Evolutionary conservation across 1,284 basidiomycete species (phyloP).

Genomic region (Coniophora puteana): DNA sequence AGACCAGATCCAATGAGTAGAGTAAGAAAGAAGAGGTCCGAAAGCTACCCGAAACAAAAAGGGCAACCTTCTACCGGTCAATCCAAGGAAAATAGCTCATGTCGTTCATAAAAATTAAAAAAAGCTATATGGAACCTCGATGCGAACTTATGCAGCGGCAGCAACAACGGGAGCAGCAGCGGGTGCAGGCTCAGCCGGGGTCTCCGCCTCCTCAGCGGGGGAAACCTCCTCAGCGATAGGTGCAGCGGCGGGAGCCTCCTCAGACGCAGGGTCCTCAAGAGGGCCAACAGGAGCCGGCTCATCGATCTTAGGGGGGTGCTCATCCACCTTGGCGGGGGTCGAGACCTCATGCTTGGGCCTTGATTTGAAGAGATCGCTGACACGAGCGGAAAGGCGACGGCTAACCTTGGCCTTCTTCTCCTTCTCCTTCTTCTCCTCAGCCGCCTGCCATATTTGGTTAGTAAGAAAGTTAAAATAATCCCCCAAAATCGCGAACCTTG

Average conservation of each 20-base stretch:
- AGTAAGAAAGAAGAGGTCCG: constrained; percentile 38
- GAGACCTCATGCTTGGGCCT: constrained; percentile 68
- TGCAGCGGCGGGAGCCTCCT: constrained; percentile 35
- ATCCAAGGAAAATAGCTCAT: constrained; percentile 45
- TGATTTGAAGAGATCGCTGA: constrained; percentile 76
- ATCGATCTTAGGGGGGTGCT: constrained; percentile 76
- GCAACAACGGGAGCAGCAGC: constrained; percentile 46
- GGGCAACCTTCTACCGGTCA: constrained; percentile 28
- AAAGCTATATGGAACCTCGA: constrained; percentile 16
- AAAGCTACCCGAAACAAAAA: constrained; percentile 31
- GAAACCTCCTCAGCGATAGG: constrained; percentile 35
- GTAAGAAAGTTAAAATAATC: constrained; percentile 1
- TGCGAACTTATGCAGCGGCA: constrained; percentile 57
- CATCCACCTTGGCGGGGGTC: constrained; percentile 79
- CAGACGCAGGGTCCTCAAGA: constrained; percentile 63
- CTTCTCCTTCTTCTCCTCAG: constrained; percentile 50
- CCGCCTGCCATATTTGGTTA: constrained; percentile 17
- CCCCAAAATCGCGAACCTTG: constrained; percentile 39
- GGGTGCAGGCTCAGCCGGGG: constrained; percentile 30
- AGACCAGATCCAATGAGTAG: constrained; percentile 62
- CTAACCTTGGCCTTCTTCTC: constrained; percentile 54
- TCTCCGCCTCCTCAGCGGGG: constrained; percentile 23
- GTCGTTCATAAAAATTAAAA: constrained; percentile 43
- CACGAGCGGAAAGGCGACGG: constrained; percentile 74
- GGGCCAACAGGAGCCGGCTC: constrained; percentile 72